Percentiles rank a stretch among this genome's conserved stretches.
phyloP scores from a whole-genome alignment of 768 basidiomycete genomes.

The Lyophyllum decastes region DNA sequence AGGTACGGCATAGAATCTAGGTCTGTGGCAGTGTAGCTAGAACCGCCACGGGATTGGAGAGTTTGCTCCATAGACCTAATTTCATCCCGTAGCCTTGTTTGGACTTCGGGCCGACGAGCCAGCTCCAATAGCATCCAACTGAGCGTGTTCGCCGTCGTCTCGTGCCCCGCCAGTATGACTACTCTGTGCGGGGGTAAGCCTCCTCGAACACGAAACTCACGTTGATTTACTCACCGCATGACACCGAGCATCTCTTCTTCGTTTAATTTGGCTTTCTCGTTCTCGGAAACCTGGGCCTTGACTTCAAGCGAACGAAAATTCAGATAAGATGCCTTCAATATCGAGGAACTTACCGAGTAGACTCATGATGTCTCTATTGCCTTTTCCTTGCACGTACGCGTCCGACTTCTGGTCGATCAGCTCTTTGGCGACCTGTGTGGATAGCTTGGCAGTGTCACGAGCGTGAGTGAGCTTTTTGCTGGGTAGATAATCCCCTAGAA shows the following conservation, averaged over 20 bases:
- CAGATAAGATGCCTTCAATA: not conserved
- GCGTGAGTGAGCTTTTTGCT: constrained; percentile 30
- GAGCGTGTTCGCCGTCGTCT: constrained; percentile 59
- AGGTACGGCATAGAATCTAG: constrained; percentile 53
- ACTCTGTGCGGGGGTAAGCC: constrained; percentile 46
- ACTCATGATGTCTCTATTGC: constrained; percentile 40
- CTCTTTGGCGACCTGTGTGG: constrained; percentile 32
- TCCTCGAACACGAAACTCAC: constrained; percentile 34
- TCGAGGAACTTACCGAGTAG: constrained; percentile 35
- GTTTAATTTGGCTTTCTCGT: constrained; percentile 41
- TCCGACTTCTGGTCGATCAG: constrained; percentile 37
- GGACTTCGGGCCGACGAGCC: constrained; percentile 55
- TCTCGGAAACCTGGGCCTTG: constrained; percentile 54
- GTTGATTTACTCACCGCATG: constrained; percentile 49
- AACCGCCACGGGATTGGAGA: constrained; percentile 36
- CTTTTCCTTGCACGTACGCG: constrained; percentile 33
- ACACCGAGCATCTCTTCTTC: constrained; percentile 51
- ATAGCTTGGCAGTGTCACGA: constrained; percentile 30
- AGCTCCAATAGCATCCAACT: constrained; percentile 68
- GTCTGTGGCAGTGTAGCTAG: constrained; percentile 40
- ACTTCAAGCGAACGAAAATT: constrained; percentile 29
- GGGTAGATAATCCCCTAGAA: constrained; percentile 31
- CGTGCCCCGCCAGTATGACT: constrained; percentile 55
- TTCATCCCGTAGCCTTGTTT: constrained; percentile 63
- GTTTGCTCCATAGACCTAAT: constrained; percentile 41